Conservation (phyloP, 2,329 filamentous ascomycete genomes). For the Arachnomyces sp. region DNA sequence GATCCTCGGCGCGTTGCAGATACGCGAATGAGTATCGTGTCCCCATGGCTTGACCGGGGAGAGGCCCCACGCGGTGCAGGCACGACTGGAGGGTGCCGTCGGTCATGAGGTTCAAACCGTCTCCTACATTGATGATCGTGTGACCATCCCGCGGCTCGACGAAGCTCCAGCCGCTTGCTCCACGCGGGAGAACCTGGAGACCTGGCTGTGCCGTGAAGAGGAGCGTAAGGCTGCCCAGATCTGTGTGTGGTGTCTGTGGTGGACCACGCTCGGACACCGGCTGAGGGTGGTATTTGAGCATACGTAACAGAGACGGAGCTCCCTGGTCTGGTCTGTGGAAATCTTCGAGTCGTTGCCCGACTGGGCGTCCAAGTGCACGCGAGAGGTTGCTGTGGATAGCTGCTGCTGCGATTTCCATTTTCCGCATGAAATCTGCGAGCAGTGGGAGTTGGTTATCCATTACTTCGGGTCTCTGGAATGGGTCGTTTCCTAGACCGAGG, state of each 20-base stretch:
- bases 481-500: too few species aligned
- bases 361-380: too few species aligned
- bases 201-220: slow-evolving; percentile 23
- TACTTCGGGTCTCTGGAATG: too few species aligned
- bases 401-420: too few species aligned
- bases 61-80: slow-evolving; percentile 18
- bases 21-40: slow-evolving; percentile 19
- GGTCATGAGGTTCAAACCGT: slow-evolving; percentile 21
- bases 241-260: slow-evolving; percentile 15
- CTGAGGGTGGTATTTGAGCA: too few species aligned
- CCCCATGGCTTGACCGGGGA: slow-evolving; percentile 5
- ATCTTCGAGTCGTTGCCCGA: too few species aligned
- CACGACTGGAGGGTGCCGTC: slow-evolving; percentile 11
- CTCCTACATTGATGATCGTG: slow-evolving; percentile 29
- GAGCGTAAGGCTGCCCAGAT: slow-evolving; percentile 21
- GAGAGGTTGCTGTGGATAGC: too few species aligned
- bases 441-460: too few species aligned
- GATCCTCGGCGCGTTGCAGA: slow-evolving; percentile 16
- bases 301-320: too few species aligned
- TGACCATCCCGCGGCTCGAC: slow-evolving; percentile 21
- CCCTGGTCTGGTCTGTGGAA: too few species aligned
- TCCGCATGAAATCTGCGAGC: too few species aligned
- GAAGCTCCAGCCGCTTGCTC: slow-evolving; percentile 15
- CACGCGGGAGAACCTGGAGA: slow-evolving; percentile 19
- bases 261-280: too few species aligned